A percentile compares a stretch with the other conserved stretches of the same genome.
Conservation (phyloP, 495 filamentous ascomycete genomes). For the Tuber magnatum region DNA sequence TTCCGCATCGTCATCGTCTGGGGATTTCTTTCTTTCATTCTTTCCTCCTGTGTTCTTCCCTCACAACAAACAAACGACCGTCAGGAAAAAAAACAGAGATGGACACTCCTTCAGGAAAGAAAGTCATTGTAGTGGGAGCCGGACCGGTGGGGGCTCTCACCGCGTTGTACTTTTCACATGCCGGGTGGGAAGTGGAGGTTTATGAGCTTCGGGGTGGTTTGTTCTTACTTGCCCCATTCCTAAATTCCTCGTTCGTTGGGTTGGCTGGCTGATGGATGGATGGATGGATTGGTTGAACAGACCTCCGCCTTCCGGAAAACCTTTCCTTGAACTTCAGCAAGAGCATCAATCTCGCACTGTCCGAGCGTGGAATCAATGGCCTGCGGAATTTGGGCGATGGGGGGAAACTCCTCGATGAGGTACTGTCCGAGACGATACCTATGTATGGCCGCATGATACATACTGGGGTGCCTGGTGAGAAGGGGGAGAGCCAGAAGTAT, state of each 20-base stretch:
- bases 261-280: constrained; percentile 6
- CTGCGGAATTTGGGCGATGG: constrained; percentile 58
- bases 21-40: neutral
- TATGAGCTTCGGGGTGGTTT: constrained; percentile 89
- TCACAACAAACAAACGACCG: neutral
- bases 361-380: constrained; percentile 87
- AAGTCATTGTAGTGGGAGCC: constrained; percentile 77
- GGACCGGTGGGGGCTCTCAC: constrained; percentile 89
- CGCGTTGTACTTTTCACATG: constrained; percentile 79
- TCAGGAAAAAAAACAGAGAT: neutral
- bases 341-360: constrained; percentile 93
- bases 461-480: constrained; percentile 59
- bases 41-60: neutral
- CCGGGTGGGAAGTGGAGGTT: constrained; percentile 82
- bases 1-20: neutral
- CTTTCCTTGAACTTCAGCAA: constrained; percentile 90
- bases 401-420: constrained; percentile 55
- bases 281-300: constrained; percentile 45
- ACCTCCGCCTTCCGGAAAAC: constrained; percentile 76
- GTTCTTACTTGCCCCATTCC: constrained; percentile 34
- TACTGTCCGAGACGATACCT: constrained; percentile 72
- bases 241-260: neutral
- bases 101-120: constrained; percentile 46
- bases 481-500: constrained; percentile 76
- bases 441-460: constrained; percentile 99